phyloP scores from a whole-genome alignment of 116 monocot species.

The Zostera marina region DNA sequence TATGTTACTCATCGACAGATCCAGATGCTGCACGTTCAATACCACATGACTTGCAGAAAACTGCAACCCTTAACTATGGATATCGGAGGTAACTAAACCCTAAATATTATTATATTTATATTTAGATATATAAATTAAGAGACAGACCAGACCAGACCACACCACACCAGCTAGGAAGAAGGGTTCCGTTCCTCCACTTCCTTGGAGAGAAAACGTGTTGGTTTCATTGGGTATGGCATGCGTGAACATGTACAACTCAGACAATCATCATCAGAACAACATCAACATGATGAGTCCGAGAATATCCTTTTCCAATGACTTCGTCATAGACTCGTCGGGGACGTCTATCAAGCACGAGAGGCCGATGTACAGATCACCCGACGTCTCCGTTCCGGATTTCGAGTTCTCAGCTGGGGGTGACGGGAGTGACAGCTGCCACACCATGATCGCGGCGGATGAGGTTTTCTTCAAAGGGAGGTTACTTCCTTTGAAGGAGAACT shows the following conservation, averaged over 20 bases:
- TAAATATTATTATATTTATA: too few relatives aligned
- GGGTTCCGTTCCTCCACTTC: too few relatives aligned
- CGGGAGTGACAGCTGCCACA: background rate
- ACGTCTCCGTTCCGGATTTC: slow-evolving; percentile 16
- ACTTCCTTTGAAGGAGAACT: slow-evolving; percentile 20
- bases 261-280: slow-evolving; percentile 1
- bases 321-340: slow-evolving; percentile 35
- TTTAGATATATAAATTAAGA: too few relatives aligned
- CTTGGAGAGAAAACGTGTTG: too few relatives aligned
- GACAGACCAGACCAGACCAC: too few relatives aligned
- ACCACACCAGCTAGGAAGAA: too few relatives aligned
- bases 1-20: background rate
- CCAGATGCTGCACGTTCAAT: slow-evolving; percentile 4
- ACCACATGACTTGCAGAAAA: slow-evolving; percentile 5
- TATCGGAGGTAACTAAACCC: too few relatives aligned
- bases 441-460: slow-evolving; percentile 58
- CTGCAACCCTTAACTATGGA: too few relatives aligned
- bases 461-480: slow-evolving; percentile 56
- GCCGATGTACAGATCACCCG: background rate
- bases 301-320: slow-evolving; percentile 92
- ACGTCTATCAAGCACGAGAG: slow-evolving; percentile 16
- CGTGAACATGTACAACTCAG: slow-evolving; percentile 52
- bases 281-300: slow-evolving; percentile 39
- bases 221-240: too few relatives aligned
- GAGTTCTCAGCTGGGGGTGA: slow-evolving; percentile 25